Percentiles rank a stretch among this genome's conserved stretches.
Conservation (phyloP, 371 early-diverging fungal genomes). For the Chytridium lagenaria region DNA sequence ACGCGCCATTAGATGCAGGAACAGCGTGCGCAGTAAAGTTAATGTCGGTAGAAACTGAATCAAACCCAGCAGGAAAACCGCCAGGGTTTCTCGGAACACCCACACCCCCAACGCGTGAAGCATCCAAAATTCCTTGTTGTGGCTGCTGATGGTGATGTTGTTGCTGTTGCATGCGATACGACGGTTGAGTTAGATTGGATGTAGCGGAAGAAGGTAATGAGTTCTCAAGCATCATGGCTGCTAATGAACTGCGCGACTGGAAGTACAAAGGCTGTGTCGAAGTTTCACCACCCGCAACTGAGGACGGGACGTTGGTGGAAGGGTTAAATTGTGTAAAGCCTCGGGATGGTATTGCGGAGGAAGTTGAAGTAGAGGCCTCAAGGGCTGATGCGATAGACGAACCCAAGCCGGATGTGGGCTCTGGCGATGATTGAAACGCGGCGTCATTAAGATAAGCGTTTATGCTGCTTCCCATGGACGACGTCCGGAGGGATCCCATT, state of each 20-base stretch:
- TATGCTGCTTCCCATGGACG: too few relatives aligned
- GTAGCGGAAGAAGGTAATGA: background rate
- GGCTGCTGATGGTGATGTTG: slow-evolving; percentile 5
- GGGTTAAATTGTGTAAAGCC: too few relatives aligned
- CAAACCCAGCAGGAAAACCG: background rate
- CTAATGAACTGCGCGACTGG: background rate
- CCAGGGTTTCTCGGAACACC: background rate
- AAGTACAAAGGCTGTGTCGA: background rate
- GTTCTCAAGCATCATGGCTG: background rate
- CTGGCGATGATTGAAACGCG: too few relatives aligned
- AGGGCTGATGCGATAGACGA: background rate
- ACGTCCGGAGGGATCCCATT: background rate
- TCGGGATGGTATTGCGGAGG: background rate
- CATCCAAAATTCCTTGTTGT: background rate
- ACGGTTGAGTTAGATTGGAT: background rate
- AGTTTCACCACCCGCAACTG: background rate
- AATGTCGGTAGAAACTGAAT: background rate
- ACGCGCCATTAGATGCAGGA: too few relatives aligned
- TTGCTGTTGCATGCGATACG: background rate
- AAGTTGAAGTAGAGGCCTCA: background rate
- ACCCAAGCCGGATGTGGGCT: too few relatives aligned
- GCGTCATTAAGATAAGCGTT: too few relatives aligned
- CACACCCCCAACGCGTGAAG: background rate
- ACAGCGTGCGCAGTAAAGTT: too few relatives aligned
- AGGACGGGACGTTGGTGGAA: background rate